These are phyloP conservation scores for Chimonanthus salicifolius DNA, from an alignment of 164 flowering plant genomes.

Conservation along the genomic window DNA sequence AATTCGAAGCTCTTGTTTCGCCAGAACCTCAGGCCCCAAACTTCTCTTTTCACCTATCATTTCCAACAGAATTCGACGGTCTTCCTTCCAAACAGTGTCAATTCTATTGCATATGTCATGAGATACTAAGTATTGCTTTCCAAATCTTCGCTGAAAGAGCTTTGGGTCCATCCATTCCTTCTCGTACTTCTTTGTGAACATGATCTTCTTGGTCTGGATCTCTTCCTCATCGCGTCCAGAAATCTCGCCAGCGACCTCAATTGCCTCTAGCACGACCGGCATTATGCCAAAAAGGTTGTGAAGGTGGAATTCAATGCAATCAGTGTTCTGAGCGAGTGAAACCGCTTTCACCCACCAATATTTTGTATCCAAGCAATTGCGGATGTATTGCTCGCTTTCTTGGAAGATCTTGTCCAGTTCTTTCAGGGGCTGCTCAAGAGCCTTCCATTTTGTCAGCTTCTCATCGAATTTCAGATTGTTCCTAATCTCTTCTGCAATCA, in stretches of 20 bases:
- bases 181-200: slow-evolving; percentile 48
- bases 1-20: slow-evolving; percentile 43
- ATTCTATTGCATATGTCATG: slow-evolving; percentile 41
- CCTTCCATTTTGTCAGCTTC: slow-evolving; percentile 73
- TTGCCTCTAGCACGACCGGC: slow-evolving; percentile 65
- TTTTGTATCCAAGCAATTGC: slow-evolving; percentile 52
- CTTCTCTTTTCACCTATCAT: slow-evolving; percentile 42
- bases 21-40: slow-evolving; percentile 9
- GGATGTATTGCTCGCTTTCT: slow-evolving; percentile 69
- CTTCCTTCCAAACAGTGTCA: slow-evolving; percentile 61
- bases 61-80: slow-evolving; percentile 50
- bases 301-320: slow-evolving; percentile 68
- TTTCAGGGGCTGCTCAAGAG: slow-evolving; percentile 70
- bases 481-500: slow-evolving; percentile 53
- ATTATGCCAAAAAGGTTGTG: slow-evolving; percentile 62
- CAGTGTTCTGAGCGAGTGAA: slow-evolving; percentile 56
- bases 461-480: slow-evolving; percentile 60
- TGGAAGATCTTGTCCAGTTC: slow-evolving; percentile 59
- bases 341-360: slow-evolving; percentile 71
- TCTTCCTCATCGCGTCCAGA: slow-evolving; percentile 58
- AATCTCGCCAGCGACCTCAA: slow-evolving; percentile 62
- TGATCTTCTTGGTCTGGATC: slow-evolving; percentile 45
- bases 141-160: slow-evolving; percentile 62
- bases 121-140: slow-evolving; percentile 67
- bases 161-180: slow-evolving; percentile 62